Evolutionary conservation across 2,329 filamentous ascomycete species (phyloP), one percentile per base, ranked within the genome.

Genomic region (Colletotrichum sp.): DNA sequence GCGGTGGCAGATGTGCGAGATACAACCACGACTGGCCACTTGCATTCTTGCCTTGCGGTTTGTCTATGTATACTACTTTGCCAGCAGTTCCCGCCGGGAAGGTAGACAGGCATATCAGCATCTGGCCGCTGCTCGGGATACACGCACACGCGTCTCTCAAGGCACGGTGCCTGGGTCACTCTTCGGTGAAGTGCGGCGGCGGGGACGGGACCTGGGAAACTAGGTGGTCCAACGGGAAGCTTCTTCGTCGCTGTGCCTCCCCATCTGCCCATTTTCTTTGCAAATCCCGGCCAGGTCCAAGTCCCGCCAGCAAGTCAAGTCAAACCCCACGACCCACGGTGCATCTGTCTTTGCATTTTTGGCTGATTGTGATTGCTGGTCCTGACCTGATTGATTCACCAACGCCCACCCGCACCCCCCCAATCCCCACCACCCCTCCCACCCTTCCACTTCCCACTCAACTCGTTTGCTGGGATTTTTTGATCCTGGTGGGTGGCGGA

Each of bases 391-490:
- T 75, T 75, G 64, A 73, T 71, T 68, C 56, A 56, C 55, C 21
- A 38, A 62, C 73, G 26, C 64, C 73, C 71, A 61, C 71, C 67
- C 43, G 43, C 43, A 58, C 69, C 69, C 73, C 73, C 73, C 73
- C 73, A 28, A 36, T 67, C 69, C 69, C 73, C 73, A 73, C 73
- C 70, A 60, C 66, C 16, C 56, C 38, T 73, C 73, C 73, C 73
- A 75, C 73, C 56, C 73, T 56, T 24, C 38, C 61, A 43, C 61
- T 61, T 32, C 58, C 56, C 73, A 75, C 70, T 75, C 73, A 67
- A 70, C 69, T 75, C 34, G 73, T 75, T 75, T 75, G 73, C 73
- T 75, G 73, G 73, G 73, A 75, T 73, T 75, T 71, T 56, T 64
- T 38, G 64, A 73, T 68, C 24, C 73, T 75, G 73, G 73, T 75